A percentile compares a stretch with the other conserved stretches of the same genome.
Conservation (phyloP, 345 rosid genomes). For the Euphorbia pulcherrima region DNA sequence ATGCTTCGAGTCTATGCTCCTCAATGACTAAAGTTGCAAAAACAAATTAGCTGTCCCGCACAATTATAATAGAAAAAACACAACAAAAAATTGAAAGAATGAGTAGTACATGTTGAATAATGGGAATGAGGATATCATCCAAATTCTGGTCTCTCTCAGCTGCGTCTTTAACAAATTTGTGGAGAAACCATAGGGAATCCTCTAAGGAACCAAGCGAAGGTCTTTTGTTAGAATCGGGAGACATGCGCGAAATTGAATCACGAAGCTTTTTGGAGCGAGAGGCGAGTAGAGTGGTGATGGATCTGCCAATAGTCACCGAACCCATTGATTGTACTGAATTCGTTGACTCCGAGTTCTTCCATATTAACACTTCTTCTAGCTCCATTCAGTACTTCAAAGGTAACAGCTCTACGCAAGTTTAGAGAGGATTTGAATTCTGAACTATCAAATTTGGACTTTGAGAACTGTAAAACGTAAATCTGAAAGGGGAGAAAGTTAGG, state of each 20-base stretch:
- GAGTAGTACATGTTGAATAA: conserved; percentile 56
- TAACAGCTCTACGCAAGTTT: neutral
- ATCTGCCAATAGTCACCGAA: conserved; percentile 57
- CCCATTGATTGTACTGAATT: conserved; percentile 51
- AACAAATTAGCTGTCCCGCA: too few species aligned
- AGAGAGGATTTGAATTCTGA: neutral
- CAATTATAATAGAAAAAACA: neutral
- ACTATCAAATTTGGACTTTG: neutral
- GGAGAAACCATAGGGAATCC: conserved; percentile 62
- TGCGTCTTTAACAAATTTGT: conserved; percentile 51
- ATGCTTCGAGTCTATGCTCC: conserved; percentile 48
- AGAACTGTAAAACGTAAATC: neutral
- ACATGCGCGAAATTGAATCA: conserved; percentile 45
- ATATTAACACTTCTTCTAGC: conserved; percentile 31
- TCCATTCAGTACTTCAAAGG: conserved; percentile 23
- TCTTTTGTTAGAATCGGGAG: conserved; percentile 34
- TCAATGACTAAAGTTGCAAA: conserved; percentile 40
- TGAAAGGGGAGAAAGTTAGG: neutral
- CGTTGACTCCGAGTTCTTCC: conserved; percentile 37
- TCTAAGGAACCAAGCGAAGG: conserved; percentile 57
- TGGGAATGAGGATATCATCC: conserved; percentile 66
- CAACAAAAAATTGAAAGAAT: neutral
- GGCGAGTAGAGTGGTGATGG: conserved; percentile 49
- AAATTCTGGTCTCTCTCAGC: conserved; percentile 40
- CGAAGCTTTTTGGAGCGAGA: conserved; percentile 68